Conservation (phyloP, 495 filamentous ascomycete genomes). For the Ramalina intermedia region DNA sequence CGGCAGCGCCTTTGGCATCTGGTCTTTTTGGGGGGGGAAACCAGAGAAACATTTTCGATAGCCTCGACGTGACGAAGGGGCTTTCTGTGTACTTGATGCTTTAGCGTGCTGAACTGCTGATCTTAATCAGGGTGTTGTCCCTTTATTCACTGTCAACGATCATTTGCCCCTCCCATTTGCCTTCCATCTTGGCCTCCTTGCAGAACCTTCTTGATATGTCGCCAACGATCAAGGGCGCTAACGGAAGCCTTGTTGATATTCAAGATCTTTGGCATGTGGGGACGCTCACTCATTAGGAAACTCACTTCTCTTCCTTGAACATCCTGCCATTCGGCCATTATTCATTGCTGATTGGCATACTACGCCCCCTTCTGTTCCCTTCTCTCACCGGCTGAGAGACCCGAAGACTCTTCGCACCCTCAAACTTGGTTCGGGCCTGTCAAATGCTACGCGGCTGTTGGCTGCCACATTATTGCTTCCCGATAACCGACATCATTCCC, state of each 20-base stretch:
- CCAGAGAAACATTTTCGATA: background rate
- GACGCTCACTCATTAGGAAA: too few species aligned
- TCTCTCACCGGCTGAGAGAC: background rate
- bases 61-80: background rate
- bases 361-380: background rate
- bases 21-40: background rate
- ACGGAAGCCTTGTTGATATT: too few species aligned
- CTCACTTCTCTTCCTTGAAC: too few species aligned
- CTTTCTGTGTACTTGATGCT: background rate
- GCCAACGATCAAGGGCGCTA: too few species aligned
- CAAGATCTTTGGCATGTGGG: too few species aligned
- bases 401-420: background rate
- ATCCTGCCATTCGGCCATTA: background rate
- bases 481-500: conserved; percentile 11
- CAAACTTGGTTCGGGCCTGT: background rate
- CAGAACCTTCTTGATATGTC: too few species aligned
- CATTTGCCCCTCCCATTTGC: background rate
- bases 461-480: conserved; percentile 3
- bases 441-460: conserved; percentile 9
- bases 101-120: background rate
- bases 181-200: too few species aligned
- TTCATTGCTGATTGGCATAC: background rate
- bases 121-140: background rate
- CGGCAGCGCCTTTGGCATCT: background rate
- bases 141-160: background rate